Conservation (phyloP, 352 stramenopile species). For the Phytophthora sansomeana region DNA sequence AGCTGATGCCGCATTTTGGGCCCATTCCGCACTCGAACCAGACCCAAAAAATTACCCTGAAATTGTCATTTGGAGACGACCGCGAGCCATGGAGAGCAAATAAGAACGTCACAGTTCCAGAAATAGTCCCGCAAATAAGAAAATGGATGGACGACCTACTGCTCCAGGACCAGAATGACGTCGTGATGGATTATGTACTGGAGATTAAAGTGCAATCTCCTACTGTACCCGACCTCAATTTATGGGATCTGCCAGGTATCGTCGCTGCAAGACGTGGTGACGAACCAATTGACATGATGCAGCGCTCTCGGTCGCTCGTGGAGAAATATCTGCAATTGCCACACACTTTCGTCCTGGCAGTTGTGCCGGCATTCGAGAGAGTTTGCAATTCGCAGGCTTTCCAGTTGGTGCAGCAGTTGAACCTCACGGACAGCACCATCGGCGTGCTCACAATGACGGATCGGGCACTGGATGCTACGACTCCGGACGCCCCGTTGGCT, state of each 20-base stretch:
- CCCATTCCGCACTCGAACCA: constrained; percentile 1
- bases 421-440: constrained; percentile 44
- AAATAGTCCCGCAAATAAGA: constrained; percentile 32
- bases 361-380: constrained; percentile 44
- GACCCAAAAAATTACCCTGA: too few relatives aligned
- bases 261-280: constrained; percentile 33
- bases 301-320: constrained; percentile 42
- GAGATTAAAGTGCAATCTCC: constrained; percentile 49
- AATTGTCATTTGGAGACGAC: too few relatives aligned
- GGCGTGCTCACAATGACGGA: constrained; percentile 59
- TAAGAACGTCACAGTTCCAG: constrained; percentile 23
- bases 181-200: constrained; percentile 52
- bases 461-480: constrained; percentile 30
- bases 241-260: constrained; percentile 57
- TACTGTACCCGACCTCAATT: constrained; percentile 46
- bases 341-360: constrained; percentile 52
- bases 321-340: constrained; percentile 44
- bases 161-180: constrained; percentile 28
- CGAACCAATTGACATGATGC: constrained; percentile 56
- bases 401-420: constrained; percentile 51
- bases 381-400: constrained; percentile 54
- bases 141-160: constrained; percentile 57
- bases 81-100: constrained; percentile 29
- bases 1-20: constrained; percentile 33
- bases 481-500: constrained; percentile 33